Evolutionary conservation across 176 grass and related monocot genomes (phyloP), one percentile per base, ranked within the genome.

Genomic region (Sorghum bicolor): DNA sequence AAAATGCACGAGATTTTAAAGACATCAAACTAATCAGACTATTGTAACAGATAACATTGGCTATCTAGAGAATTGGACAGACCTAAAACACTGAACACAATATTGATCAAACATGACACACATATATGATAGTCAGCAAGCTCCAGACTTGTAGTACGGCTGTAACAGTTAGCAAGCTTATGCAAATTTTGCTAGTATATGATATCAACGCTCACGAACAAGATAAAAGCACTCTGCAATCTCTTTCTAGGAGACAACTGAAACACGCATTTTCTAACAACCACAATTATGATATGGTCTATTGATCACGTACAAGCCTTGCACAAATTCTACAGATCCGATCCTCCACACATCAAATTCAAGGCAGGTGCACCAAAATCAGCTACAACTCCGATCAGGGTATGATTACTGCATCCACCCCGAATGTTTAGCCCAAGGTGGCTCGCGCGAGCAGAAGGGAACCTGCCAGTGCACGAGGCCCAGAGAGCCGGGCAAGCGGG

Each of bases 301-400:
- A 66, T 24, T 1, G 12, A 48, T 15, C 19, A 14, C 13, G 40
- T 30, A 44, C 3, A 80, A 61, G 1, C 8, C 16, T 34, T 34
- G 26, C 3, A 34, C 34, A 30, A 45, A 34, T 31, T 65, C 7
- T 58, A 29, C 44, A 78, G 73, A 86, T 86, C 79, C 34, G 78
- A 53, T 57, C 53, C 37, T 65, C 25, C 9, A 50, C 3, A 20
- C 38, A 52, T 36, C 25, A 58, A 38, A 40, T 29, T 38, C n/a
- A n/a, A 38, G 55, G 30, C 6, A 38, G 30, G 62, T 64, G 80
- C 33, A 7, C 13, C 19, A 7, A 75, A 61, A 75, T 75, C 87
- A 3, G 3, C 1, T 74, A 39, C 61, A 78, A 81, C 4, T 55
- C 29, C 20, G 9, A 34, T 2, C 52, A 25, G 25, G 29, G 31